Conservation (phyloP, 2,329 filamentous ascomycete genomes). For the Diaporthe ampelina region DNA sequence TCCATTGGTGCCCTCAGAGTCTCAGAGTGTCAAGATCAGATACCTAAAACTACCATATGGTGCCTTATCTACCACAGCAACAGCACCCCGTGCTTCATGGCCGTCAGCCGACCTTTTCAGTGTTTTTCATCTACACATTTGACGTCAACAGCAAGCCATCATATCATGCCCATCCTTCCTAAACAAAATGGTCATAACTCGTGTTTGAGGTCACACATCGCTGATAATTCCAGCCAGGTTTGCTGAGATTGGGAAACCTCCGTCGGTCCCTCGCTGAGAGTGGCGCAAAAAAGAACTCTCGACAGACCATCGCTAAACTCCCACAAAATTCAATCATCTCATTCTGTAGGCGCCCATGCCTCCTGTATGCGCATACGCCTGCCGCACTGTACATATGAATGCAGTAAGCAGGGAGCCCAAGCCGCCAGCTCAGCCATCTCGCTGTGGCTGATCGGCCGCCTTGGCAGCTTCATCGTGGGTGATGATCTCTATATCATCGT, state of each 20-base stretch:
- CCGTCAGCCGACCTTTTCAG: neutral
- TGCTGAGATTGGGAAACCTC: neutral
- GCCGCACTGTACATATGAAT: neutral
- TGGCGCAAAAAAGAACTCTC: neutral
- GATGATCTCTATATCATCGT: constrained; percentile 23
- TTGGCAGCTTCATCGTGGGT: neutral
- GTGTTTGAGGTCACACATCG: neutral
- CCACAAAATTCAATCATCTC: neutral
- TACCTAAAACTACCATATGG: neutral
- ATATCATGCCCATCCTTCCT: neutral
- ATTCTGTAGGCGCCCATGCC: neutral
- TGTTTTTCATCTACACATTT: neutral
- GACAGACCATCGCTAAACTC: too few relatives aligned
- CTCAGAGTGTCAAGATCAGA: neutral
- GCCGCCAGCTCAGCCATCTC: neutral
- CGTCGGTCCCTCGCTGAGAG: too few relatives aligned
- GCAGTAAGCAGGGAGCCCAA: neutral
- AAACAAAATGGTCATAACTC: neutral
- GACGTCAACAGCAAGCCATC: neutral
- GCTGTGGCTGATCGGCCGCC: neutral
- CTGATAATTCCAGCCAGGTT: neutral
- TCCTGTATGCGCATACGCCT: too few relatives aligned
- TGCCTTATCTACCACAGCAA: neutral
- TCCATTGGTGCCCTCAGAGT: neutral
- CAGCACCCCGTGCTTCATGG: neutral